A percentile compares a stretch with the other conserved stretches of the same genome.
phyloP scores from a whole-genome alignment of 2,329 filamentous ascomycete species.

The Alternaria sp. region DNA sequence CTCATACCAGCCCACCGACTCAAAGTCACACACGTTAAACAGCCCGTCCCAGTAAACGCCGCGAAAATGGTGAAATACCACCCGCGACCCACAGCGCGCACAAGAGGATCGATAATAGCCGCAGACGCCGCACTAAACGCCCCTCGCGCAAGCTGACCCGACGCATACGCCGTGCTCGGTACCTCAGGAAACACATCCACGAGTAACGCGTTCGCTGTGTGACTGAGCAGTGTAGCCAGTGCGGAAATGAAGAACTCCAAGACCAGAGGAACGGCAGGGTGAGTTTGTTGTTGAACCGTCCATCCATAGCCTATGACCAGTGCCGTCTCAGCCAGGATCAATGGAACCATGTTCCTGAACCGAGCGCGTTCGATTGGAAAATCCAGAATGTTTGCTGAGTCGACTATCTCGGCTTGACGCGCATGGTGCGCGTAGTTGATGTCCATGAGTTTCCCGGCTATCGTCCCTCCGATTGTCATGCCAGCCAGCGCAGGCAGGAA shows the following conservation, averaged over 20 bases:
- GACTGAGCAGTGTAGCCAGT: not conserved
- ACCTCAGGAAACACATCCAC: not conserved
- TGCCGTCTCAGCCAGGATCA: not conserved
- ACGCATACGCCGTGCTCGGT: not conserved
- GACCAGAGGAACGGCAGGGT: not conserved
- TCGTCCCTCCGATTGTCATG: not conserved
- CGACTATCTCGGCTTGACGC: not conserved
- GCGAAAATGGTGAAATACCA: not conserved
- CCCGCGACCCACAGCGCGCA: not conserved
- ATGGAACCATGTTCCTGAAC: not conserved
- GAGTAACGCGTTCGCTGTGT: not conserved
- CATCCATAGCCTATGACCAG: not conserved
- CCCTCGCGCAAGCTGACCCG: not conserved
- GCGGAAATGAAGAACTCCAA: not conserved
- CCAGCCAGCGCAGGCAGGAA: not conserved
- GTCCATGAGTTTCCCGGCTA: not conserved
- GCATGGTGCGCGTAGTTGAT: not conserved
- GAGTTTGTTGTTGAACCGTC: not conserved
- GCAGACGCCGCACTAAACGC: not conserved
- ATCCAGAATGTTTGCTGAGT: not conserved
- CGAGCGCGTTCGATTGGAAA: not conserved
- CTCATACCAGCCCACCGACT: not conserved
- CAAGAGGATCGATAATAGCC: not conserved
- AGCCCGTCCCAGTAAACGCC: not conserved
- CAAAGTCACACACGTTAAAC: not conserved